Evolutionary conservation across 306 rosid species (phyloP).

Genomic region (Sindora glabra): DNA sequence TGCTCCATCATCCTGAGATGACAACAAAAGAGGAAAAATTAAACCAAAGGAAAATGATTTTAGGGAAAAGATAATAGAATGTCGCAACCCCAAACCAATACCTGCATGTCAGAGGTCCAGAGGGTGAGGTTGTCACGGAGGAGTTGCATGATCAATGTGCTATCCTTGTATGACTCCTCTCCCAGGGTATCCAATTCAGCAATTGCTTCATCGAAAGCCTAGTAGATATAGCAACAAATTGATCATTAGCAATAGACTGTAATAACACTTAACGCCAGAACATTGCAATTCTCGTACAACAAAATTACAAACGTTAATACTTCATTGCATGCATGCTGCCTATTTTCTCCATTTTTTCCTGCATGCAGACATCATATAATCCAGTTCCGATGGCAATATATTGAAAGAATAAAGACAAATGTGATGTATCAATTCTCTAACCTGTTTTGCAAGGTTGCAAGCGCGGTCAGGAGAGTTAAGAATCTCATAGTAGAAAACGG

Average conservation of each 20-base stretch:
- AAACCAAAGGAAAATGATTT: not conserved
- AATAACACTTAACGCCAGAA: no score
- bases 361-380: not conserved
- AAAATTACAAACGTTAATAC: no score
- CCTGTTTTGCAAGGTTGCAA: conserved; percentile 98
- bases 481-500: conserved; percentile 93
- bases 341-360: not conserved
- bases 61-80: not conserved
- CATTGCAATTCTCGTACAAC: not conserved
- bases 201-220: conserved; percentile 99
- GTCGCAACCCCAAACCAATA: conserved; percentile 22
- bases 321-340: not conserved
- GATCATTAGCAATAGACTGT: no score
- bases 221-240: not conserved
- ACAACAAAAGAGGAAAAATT: not conserved
- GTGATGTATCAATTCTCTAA: conserved; percentile 16
- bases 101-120: conserved; percentile 99
- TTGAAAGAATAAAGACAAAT: no score
- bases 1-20: conserved; percentile 79
- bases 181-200: conserved; percentile 97
- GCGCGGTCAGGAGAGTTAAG: conserved; percentile 99
- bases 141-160: conserved; percentile 99
- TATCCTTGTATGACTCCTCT: conserved; percentile 97
- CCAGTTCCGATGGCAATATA: not conserved
- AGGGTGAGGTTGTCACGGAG: conserved; percentile 99